Evolutionary conservation across 371 early-diverging fungal species (phyloP).

Genomic region (Mucor ambiguus): DNA sequence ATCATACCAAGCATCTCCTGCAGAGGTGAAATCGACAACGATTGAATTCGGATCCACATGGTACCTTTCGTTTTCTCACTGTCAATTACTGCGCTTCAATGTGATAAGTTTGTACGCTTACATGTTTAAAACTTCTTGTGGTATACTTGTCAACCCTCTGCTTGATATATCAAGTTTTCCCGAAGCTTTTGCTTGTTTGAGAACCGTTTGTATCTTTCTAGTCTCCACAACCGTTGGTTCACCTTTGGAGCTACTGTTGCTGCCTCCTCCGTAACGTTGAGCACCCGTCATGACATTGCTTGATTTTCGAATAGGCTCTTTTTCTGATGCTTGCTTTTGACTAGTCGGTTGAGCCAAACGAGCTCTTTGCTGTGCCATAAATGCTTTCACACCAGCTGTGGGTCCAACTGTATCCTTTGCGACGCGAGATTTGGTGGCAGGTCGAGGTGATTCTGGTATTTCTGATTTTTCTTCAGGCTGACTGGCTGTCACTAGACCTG

Average conservation of each 20-base stretch:
- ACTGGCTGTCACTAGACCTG: neutral
- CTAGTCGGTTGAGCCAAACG: conserved; percentile 10
- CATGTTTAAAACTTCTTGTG: conserved; percentile 67
- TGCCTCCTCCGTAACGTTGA: conserved; percentile 28
- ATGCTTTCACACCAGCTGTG: conserved; percentile 46
- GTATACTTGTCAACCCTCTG: conserved; percentile 63
- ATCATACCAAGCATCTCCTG: conserved; percentile 62
- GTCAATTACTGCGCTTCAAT: neutral
- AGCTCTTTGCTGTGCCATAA: conserved; percentile 51
- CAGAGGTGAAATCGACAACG: conserved; percentile 58
- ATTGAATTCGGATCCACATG: conserved; percentile 60
- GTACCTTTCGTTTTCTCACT: conserved; percentile 34
- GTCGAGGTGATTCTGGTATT: conserved; percentile 3
- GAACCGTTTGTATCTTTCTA: conserved; percentile 35
- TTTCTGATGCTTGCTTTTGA: neutral
- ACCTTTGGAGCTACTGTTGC: neutral
- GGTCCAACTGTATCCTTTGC: conserved; percentile 10
- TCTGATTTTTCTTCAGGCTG: conserved; percentile 1
- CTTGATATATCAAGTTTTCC: conserved; percentile 77
- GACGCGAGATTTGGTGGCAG: neutral
- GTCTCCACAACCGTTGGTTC: neutral
- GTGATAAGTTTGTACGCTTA: conserved; percentile 1
- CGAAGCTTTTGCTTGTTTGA: conserved; percentile 45
- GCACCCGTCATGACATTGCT: conserved; percentile 40
- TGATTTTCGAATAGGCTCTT: neutral